Evolutionary conservation across 2,329 filamentous ascomycete genomes (phyloP), one percentile per base, ranked within the genome.

Genomic region (Didymella sp.): DNA sequence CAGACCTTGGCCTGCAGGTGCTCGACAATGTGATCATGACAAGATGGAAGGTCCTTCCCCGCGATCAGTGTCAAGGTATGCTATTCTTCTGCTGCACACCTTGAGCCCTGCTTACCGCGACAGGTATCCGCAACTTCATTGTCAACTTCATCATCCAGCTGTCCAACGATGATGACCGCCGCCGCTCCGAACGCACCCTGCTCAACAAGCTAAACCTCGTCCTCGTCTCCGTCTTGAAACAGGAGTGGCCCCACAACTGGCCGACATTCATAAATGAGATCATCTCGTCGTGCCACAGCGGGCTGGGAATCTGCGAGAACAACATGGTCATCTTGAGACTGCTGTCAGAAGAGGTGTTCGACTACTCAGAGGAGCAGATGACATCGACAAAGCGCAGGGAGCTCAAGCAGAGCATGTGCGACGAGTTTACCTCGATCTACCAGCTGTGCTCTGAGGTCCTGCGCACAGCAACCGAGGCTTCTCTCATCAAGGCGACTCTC

Each of bases 211-310:
- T 99, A 61, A 99, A 99, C 74, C 86, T 99, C 70, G 94, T 98
- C 56, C 89, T 99, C 63, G 92, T 99, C 69, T 97, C 93, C 56
- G 94, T 99, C 62, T 83, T 99, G 73, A 99, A 99, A 84, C 95
- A 99, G 80, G 95, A 99, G 79, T 99, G 95, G 95, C 95, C 95
- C 55, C 94, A 98, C 80, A 96, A 99, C 83, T 99, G 96, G 95
- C 95, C 96, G 11, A 96, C 92, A 19, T 99, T 99, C 79, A 98
- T 99, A 85, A 98, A 98, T 82, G 95, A 99, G 82, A 99, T 99
- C 78, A 92, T 99, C 70, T 90, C 92, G 21, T 94, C 95, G 53
- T 98, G 93, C 79, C 93, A 96, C 76, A 94, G 91, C 67, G 97
- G 90, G 78, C 83, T 99, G 51, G 95, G 94, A 33, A 96, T 99